Percentiles rank a stretch among this genome's conserved stretches.
These are phyloP conservation scores for Phytophthora uliginosa DNA, from an alignment of 352 stramenopile genomes.

Conservation along the genomic window DNA sequence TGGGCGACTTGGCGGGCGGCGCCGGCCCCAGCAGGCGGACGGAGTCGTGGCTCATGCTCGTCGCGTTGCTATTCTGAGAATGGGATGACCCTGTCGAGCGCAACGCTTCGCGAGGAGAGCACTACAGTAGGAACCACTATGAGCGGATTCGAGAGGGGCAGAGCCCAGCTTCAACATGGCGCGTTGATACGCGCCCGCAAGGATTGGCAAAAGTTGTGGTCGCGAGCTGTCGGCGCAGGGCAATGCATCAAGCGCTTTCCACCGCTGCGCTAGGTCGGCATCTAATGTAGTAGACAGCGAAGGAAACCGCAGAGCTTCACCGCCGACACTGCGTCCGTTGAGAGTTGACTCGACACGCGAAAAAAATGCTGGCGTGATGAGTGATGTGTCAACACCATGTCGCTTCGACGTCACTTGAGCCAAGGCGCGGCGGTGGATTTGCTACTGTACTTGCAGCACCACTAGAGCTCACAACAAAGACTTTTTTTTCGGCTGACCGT, in stretches of 20 bases:
- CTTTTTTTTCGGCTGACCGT: too few species aligned
- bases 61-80: constrained; percentile 20
- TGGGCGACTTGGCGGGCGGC: constrained; percentile 29
- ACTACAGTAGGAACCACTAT: constrained; percentile 6
- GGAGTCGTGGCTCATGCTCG: constrained; percentile 23
- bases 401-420: background rate
- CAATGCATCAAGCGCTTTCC: background rate
- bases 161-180: constrained; percentile 23
- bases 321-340: background rate
- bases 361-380: constrained; percentile 7
- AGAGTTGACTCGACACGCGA: constrained; percentile 1
- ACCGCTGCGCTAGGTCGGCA: background rate
- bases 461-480: too few species aligned
- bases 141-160: background rate
- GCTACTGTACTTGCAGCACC: background rate
- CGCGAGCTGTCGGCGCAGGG: background rate
- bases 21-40: constrained; percentile 26
- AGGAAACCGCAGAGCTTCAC: background rate
- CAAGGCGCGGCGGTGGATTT: too few species aligned
- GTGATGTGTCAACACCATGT: constrained; percentile 4
- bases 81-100: constrained; percentile 9
- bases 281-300: background rate
- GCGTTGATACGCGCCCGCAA: constrained; percentile 16
- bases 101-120: constrained; percentile 9
- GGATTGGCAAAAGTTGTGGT: constrained; percentile 19